Evolutionary conservation across 1,284 basidiomycete species (phyloP).

Genomic region (Amylostereum chailletii): DNA sequence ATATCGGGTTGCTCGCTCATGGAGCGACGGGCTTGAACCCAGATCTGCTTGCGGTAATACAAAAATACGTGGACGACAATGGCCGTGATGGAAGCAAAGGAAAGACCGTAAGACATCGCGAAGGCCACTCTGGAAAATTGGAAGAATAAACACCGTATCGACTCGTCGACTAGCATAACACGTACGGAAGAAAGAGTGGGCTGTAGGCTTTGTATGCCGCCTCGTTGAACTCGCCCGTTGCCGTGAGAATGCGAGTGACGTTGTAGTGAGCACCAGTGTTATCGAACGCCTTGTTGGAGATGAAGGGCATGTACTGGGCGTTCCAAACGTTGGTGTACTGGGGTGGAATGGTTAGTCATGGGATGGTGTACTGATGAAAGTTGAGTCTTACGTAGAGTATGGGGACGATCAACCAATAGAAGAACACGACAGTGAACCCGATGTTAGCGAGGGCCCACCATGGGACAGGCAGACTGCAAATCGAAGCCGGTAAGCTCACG

Average conservation of each 20-base stretch:
- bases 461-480: neutral
- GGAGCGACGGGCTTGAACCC: conserved; percentile 47
- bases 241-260: conserved; percentile 52
- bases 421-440: neutral
- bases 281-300: conserved; percentile 36
- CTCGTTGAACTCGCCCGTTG: conserved; percentile 45
- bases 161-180: no score
- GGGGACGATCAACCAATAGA: neutral
- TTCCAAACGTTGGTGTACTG: neutral
- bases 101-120: conserved; percentile 31
- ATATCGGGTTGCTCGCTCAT: conserved; percentile 68
- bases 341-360: no score
- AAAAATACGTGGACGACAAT: conserved; percentile 65
- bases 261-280: conserved; percentile 61
- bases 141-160: no score
- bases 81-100: conserved; percentile 55
- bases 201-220: conserved; percentile 69
- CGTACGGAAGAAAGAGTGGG: conserved; percentile 62
- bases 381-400: neutral
- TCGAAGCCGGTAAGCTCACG: neutral
- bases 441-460: neutral
- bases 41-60: conserved; percentile 68
- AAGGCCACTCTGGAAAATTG: conserved; percentile 27
- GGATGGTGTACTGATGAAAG: no score
- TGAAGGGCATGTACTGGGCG: conserved; percentile 11